phyloP scores from a whole-genome alignment of 805 yeast genomes.

The Metschnikowia drakensbergensis region DNA sequence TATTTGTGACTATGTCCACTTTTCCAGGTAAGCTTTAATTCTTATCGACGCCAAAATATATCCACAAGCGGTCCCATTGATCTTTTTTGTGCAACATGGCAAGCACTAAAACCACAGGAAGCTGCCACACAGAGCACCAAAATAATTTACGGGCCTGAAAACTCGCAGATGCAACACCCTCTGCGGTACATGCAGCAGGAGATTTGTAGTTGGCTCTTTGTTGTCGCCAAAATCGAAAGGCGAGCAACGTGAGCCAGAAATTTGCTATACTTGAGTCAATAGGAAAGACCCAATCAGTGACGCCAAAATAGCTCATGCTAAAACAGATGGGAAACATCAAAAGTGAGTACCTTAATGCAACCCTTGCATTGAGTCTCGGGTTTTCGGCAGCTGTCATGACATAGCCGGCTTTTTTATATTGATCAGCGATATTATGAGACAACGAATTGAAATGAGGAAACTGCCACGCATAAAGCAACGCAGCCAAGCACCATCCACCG shows the following conservation, averaged over 20 bases:
- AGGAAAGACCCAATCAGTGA: conserved; percentile 78
- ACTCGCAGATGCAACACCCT: conserved; percentile 58
- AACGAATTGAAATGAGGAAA: conserved; percentile 96
- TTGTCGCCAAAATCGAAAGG: conserved; percentile 82
- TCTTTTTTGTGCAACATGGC: conserved; percentile 96
- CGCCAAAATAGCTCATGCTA: conserved; percentile 71
- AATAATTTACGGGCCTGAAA: conserved; percentile 78
- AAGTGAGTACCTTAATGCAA: conserved; percentile 84
- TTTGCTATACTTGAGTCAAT: conserved; percentile 80
- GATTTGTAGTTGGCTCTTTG: conserved; percentile 50
- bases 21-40: not conserved
- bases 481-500: conserved; percentile 94
- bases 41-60: conserved; percentile 19
- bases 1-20: too few relatives aligned
- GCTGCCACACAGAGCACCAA: conserved; percentile 92
- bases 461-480: conserved; percentile 92
- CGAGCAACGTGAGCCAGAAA: conserved; percentile 79
- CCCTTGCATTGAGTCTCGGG: conserved; percentile 89
- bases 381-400: conserved; percentile 96
- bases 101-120: conserved; percentile 82
- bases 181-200: conserved; percentile 27
- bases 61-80: conserved; percentile 69
- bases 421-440: conserved; percentile 81
- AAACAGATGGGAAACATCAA: conserved; percentile 91
- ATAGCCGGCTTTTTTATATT: conserved; percentile 89